A percentile compares a stretch with the other conserved stretches of the same genome.
These are phyloP conservation scores for Trypanosoma rangeli DNA, from an alignment of 208 protist species.

Conservation along the genomic window DNA sequence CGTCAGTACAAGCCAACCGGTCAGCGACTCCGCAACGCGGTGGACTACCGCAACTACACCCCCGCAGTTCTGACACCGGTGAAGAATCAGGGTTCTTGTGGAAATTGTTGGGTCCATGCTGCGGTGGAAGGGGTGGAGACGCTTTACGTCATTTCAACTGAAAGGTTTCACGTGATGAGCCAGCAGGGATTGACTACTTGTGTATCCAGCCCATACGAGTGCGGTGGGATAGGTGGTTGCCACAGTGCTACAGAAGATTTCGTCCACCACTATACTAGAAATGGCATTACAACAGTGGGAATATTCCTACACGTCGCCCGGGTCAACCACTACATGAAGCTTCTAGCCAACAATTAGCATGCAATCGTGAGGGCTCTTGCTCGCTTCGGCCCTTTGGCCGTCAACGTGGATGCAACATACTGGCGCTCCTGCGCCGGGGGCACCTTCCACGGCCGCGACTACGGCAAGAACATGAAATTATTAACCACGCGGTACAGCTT, in stretches of 20 bases:
- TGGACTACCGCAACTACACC: conserved; percentile 43
- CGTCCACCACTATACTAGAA: conserved; percentile 68
- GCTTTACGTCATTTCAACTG: conserved; percentile 52
- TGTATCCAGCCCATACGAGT: conserved; percentile 54
- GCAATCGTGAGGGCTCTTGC: conserved; percentile 61
- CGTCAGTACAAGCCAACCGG: conserved; percentile 2
- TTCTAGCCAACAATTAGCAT: conserved; percentile 58
- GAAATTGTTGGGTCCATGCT: conserved; percentile 71
- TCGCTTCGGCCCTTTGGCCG: conserved; percentile 60
- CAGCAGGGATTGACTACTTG: conserved; percentile 94
- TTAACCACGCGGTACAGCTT: conserved; percentile 86
- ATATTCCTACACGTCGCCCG: conserved; percentile 77
- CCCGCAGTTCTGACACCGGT: conserved; percentile 55
- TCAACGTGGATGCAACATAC: conserved; percentile 67
- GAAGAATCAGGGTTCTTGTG: conserved; percentile 83
- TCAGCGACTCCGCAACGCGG: conserved; percentile 30
- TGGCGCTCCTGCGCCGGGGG: conserved; percentile 76
- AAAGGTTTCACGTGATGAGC: conserved; percentile 72
- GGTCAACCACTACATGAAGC: conserved; percentile 55
- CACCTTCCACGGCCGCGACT: conserved; percentile 73
- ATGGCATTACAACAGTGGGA: conserved; percentile 60
- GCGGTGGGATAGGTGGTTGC: conserved; percentile 76
- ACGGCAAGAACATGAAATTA: conserved; percentile 53
- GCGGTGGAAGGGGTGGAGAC: conserved; percentile 76
- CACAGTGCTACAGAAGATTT: conserved; percentile 66